A percentile compares a stretch with the other conserved stretches of the same genome.
These are phyloP conservation scores for Lipomyces japonicus DNA, from an alignment of 805 yeast species.

Conservation along the genomic window DNA sequence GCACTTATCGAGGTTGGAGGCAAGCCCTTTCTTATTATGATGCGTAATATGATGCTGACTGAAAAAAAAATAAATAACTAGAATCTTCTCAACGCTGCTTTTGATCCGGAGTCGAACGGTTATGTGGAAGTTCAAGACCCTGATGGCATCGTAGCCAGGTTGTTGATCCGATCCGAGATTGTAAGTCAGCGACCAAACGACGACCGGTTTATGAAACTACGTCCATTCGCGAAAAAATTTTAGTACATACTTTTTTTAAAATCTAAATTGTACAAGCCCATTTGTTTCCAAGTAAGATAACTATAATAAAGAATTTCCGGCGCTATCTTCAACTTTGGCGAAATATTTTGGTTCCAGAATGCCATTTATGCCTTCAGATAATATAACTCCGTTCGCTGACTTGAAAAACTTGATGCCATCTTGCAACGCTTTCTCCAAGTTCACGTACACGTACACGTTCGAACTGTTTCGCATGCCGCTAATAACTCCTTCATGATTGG, in stretches of 20 bases:
- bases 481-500: conserved; percentile 47
- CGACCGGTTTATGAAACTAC: conserved; percentile 15
- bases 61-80: neutral
- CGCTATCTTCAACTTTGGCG: conserved; percentile 38
- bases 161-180: conserved; percentile 17
- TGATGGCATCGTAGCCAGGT: conserved; percentile 11
- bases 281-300: neutral
- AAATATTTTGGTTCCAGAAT: conserved; percentile 47
- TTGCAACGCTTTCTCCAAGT: conserved; percentile 48
- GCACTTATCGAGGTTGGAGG: conserved; percentile 9
- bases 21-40: neutral
- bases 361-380: conserved; percentile 64
- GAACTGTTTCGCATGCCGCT: conserved; percentile 71
- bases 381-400: conserved; percentile 71
- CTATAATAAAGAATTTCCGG: conserved; percentile 21
- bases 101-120: conserved; percentile 1
- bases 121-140: conserved; percentile 12
- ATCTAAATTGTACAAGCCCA: neutral
- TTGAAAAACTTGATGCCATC: conserved; percentile 51
- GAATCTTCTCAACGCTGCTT: conserved; percentile 17
- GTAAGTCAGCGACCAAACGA: conserved; percentile 6
- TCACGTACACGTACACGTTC: conserved; percentile 59
- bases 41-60: neutral
- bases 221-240: conserved; percentile 8
- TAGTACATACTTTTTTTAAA: neutral